Conservation (phyloP, 768 basidiomycete genomes). For the Trametes punicea region DNA sequence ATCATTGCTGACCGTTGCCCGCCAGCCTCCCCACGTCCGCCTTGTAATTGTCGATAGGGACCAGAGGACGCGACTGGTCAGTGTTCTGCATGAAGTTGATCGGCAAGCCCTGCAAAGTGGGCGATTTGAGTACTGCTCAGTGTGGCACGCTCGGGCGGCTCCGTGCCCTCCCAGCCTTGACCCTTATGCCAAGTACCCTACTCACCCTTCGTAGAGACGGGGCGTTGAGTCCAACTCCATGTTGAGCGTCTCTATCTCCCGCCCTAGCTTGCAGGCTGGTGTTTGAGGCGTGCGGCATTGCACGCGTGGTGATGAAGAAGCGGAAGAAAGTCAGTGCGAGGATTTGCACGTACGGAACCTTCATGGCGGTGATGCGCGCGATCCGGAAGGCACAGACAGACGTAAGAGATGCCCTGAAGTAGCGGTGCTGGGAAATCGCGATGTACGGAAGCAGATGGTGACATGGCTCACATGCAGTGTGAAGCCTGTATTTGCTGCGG, state of each 20-base stretch:
- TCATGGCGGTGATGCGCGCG: not conserved
- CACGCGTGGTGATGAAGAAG: conserved; percentile 1
- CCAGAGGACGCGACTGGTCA: not conserved
- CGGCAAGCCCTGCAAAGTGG: not conserved
- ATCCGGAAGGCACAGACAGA: not conserved
- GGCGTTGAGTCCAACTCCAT: not conserved
- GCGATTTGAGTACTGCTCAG: not conserved
- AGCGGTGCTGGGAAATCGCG: too few species aligned
- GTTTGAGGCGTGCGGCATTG: not conserved
- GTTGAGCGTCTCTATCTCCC: not conserved
- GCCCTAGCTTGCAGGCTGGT: not conserved
- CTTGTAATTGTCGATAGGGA: conserved; percentile 2
- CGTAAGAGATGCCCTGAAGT: not conserved
- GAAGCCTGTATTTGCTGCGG: too few species aligned
- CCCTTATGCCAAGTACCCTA: not conserved
- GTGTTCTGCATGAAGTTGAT: conserved; percentile 8
- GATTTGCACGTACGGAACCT: conserved; percentile 5
- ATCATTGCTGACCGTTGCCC: not conserved
- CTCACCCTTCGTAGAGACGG: not conserved
- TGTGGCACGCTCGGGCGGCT: not conserved
- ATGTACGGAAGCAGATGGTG: not conserved
- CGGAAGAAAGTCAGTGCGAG: conserved; percentile 1
- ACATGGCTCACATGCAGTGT: too few species aligned
- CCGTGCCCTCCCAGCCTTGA: not conserved
- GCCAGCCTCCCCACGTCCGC: not conserved